phyloP scores from a whole-genome alignment of 495 filamentous ascomycete species.

The Evernia prunastri region DNA sequence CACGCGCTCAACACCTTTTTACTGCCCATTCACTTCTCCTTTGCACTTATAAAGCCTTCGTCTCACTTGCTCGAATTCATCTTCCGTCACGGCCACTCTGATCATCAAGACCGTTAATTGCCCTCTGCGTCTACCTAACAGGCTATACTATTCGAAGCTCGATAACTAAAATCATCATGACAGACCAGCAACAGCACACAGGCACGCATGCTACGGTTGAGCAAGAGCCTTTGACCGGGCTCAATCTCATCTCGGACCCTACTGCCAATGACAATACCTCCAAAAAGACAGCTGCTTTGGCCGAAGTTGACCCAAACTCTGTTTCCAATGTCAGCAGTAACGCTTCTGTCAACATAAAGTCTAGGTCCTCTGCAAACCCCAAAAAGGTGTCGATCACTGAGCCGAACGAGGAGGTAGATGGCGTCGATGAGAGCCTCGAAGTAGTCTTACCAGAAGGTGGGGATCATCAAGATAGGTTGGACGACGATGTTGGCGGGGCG shows the following conservation, averaged over 20 bases:
- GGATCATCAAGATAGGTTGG: slow-evolving; percentile 9
- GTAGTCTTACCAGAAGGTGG: slow-evolving; percentile 2
- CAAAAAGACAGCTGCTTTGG: background rate
- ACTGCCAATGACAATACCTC: background rate
- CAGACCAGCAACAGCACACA: background rate
- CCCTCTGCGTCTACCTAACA: background rate
- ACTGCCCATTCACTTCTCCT: background rate
- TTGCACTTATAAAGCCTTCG: background rate
- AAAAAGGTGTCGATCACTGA: background rate
- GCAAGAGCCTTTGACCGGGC: slow-evolving; percentile 1
- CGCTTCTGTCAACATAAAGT: background rate
- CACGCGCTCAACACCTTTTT: background rate
- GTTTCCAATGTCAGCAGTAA: background rate
- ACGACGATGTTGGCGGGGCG: background rate
- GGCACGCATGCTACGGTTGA: background rate
- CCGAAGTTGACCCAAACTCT: slow-evolving; percentile 12
- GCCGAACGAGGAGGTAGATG: background rate
- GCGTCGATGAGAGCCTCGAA: background rate
- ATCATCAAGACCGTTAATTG: background rate
- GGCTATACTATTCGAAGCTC: background rate
- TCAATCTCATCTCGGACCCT: background rate
- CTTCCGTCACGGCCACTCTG: background rate
- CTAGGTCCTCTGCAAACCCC: background rate
- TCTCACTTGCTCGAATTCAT: background rate
- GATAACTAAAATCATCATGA: background rate